Base-by-base conservation (phyloP, 768 basidiomycete genomes). In the Leccinum obscurum region DNA sequence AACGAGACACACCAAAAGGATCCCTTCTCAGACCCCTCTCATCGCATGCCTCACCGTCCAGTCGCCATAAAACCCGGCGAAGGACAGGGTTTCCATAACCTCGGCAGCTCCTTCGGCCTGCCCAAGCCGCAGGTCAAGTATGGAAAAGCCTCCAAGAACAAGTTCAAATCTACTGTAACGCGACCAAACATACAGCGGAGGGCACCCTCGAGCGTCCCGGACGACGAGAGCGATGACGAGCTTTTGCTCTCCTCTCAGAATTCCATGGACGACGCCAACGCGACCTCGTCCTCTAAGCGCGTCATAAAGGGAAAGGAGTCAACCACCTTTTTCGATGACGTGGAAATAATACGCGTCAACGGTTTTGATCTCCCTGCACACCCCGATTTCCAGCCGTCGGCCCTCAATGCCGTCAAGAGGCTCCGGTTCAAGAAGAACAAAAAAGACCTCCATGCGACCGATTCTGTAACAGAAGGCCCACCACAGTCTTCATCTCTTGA, bases 391-490 rank as follows among this genome's bases (percentile, higher is more conserved):
- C 67, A 57, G 50, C 72, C 67, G 0, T 65, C 68, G 3, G 58
- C 66, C 2, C 4, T 2, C 2, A 6, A 22, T 10, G n/a, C 15
- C 3, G 0, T 63, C 13, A 68, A 65, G 62, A 1, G 0, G 0
- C 52, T 75, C 24, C 64, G 77, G 72, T 61, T 80, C 78, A 81
- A 67, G 66, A 79, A 68, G 26, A 78, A 49, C 49, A 69, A 72
- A 58, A 67, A 63, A 30, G 56, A 24, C 17, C 34, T 15, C 2
- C 35, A 55, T 57, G 11, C 49, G 28, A 34, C 4, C 1, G 61
- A 67, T 9, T 8, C 32, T 14, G 6, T 28, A 1, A 11, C 26
- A 24, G 66, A 68, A 4, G 26, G 13, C 3, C 62, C 59, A 6
- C 68, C 73, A 13, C 62, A 59, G 0, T 59, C 74, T 0, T 73